Conservation (phyloP, 768 basidiomycete genomes). For the Tulasnella sp. region DNA sequence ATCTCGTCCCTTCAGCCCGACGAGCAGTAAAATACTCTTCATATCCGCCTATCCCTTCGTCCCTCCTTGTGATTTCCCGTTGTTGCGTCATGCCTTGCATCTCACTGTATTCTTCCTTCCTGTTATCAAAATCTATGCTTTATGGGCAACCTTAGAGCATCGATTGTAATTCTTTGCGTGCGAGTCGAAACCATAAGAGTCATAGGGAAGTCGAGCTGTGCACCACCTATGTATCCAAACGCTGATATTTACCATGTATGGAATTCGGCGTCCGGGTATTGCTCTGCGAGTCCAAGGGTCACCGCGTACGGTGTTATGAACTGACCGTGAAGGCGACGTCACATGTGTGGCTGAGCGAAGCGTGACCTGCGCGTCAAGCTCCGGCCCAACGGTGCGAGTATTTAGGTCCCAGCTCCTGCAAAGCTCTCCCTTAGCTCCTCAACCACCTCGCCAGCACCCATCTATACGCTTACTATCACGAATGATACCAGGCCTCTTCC, state of each 20-base stretch:
- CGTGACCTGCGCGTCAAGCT: background rate
- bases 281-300: background rate
- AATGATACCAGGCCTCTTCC: background rate
- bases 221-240: too few species aligned
- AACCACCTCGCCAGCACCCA: background rate
- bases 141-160: background rate
- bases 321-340: background rate
- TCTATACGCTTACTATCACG: background rate
- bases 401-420: background rate
- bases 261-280: background rate
- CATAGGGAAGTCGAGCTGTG: too few species aligned
- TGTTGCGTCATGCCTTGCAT: background rate
- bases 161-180: background rate
- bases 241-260: background rate
- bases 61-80: background rate
- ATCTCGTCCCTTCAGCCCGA: background rate
- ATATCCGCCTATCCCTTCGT: background rate
- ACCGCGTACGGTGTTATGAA: background rate
- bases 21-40: background rate
- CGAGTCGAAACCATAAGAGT: background rate
- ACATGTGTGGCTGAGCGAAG: background rate
- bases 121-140: slow-evolving; percentile 3
- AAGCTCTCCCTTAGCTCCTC: background rate
- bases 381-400: background rate
- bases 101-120: background rate